These are phyloP conservation scores for Hymenoscyphus fructigenus DNA, from an alignment of 2,329 filamentous ascomycete genomes.

Conservation along the genomic window DNA sequence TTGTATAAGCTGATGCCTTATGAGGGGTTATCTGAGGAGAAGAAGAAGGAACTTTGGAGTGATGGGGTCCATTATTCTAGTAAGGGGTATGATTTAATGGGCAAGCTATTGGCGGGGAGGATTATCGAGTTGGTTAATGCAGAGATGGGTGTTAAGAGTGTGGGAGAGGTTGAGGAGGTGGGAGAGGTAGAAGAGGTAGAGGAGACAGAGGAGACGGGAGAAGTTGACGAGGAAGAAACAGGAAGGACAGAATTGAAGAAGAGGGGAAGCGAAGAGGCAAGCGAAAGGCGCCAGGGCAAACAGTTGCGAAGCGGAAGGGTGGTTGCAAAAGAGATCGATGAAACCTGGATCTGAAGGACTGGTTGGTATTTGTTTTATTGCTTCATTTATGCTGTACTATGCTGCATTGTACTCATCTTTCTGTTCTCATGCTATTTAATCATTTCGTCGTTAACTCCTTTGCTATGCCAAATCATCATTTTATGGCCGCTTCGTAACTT, in stretches of 20 bases:
- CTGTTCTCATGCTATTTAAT: conserved; percentile 19
- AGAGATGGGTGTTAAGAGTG: conserved; percentile 41
- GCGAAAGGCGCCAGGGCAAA: not conserved
- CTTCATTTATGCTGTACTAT: not conserved
- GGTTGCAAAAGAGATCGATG: not conserved
- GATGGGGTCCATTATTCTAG: conserved; percentile 60
- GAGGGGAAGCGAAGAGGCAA: not conserved
- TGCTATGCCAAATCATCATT: conserved; percentile 17
- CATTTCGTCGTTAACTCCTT: conserved; percentile 27
- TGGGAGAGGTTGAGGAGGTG: conserved; percentile 37
- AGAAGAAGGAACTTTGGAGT: conserved; percentile 30
- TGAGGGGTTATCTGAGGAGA: conserved; percentile 44
- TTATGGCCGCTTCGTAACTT: conserved; percentile 20
- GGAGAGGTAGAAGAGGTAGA: not conserved
- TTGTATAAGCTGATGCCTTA: conserved; percentile 55
- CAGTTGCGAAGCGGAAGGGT: not conserved
- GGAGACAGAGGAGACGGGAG: not conserved
- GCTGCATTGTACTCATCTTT: conserved; percentile 12
- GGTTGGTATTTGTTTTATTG: not conserved
- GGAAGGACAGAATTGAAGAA: not conserved
- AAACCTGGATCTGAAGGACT: not conserved
- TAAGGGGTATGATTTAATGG: conserved; percentile 62
- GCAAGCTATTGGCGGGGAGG: conserved; percentile 52
- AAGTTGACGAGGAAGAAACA: not conserved
- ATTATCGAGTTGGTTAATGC: conserved; percentile 45